Percentiles rank a stretch among this genome's conserved stretches.
Conservation (phyloP, 257 asterid genomes). For the Verbascum thapsus region DNA sequence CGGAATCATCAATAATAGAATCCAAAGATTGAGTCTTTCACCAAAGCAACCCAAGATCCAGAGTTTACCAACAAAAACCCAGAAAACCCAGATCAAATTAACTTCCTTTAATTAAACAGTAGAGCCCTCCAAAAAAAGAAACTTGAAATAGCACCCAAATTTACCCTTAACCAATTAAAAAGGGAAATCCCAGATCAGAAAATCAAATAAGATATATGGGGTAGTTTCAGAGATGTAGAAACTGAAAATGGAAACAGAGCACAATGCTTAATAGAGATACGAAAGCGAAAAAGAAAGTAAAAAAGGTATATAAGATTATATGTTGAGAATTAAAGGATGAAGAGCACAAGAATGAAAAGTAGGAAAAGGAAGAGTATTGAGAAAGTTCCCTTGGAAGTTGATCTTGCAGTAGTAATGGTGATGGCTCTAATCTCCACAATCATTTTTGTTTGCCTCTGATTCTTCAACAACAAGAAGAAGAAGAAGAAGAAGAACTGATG, state of each 20-base stretch:
- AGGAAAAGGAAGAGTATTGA: slow-evolving; percentile 71
- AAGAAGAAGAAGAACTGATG: slow-evolving; percentile 38
- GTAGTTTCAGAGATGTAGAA: slow-evolving; percentile 36
- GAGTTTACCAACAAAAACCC: slow-evolving; percentile 34
- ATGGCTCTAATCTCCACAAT: slow-evolving; percentile 76
- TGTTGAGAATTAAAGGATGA: slow-evolving; percentile 49
- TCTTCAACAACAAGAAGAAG: slow-evolving; percentile 32
- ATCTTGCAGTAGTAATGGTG: slow-evolving; percentile 42
- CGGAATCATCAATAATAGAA: slow-evolving; percentile 61
- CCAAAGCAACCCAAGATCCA: slow-evolving; percentile 62
- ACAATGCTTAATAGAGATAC: slow-evolving; percentile 13
- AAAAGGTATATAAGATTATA: background rate
- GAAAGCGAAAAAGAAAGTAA: slow-evolving; percentile 19
- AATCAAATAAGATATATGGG: slow-evolving; percentile 34
- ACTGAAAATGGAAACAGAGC: slow-evolving; percentile 18
- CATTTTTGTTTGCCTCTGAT: slow-evolving; percentile 36
- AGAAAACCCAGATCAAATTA: slow-evolving; percentile 31
- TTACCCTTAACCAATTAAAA: slow-evolving; percentile 25
- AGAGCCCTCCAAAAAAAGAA: slow-evolving; percentile 24
- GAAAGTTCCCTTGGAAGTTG: slow-evolving; percentile 65
- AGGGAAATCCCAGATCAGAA: slow-evolving; percentile 48
- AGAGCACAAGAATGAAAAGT: slow-evolving; percentile 78
- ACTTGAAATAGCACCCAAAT: slow-evolving; percentile 24
- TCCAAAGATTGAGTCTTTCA: slow-evolving; percentile 50
- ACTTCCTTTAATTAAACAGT: slow-evolving; percentile 38